A percentile compares a stretch with the other conserved stretches of the same genome.
These are phyloP conservation scores for Chalciporus sp. DNA, from an alignment of 1,284 basidiomycete genomes.

Conservation along the genomic window DNA sequence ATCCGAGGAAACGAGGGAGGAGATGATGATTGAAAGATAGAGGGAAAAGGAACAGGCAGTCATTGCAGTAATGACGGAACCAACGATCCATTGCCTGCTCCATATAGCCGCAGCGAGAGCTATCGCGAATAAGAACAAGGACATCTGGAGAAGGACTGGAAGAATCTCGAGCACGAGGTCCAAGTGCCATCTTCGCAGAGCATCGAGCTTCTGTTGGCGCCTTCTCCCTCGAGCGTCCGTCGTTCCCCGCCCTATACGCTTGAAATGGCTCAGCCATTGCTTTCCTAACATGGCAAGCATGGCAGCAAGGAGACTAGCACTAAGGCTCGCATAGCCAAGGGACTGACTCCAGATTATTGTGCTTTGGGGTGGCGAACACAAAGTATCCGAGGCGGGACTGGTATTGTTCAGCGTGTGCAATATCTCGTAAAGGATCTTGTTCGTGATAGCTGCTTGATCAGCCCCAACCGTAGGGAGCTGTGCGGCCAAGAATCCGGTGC, in stretches of 20 bases:
- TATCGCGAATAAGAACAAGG: slow-evolving; percentile 3
- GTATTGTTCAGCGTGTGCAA: slow-evolving; percentile 3
- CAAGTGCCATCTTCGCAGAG: slow-evolving; percentile 4
- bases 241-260: background rate
- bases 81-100: background rate
- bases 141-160: slow-evolving; percentile 1
- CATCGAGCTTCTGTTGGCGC: slow-evolving; percentile 8
- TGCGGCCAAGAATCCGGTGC: background rate
- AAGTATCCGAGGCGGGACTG: background rate
- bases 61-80: slow-evolving; percentile 2
- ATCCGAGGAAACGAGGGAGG: slow-evolving; percentile 1
- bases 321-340: slow-evolving; percentile 2
- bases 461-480: slow-evolving; percentile 3
- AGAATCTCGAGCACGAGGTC: slow-evolving; percentile 3
- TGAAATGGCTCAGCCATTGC: slow-evolving; percentile 11
- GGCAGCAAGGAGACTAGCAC: slow-evolving; percentile 7
- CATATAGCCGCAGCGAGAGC: slow-evolving; percentile 1
- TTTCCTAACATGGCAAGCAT: slow-evolving; percentile 4
- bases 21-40: slow-evolving; percentile 9
- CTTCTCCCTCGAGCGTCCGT: background rate
- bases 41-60: slow-evolving; percentile 4
- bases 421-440: slow-evolving; percentile 1
- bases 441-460: slow-evolving; percentile 5
- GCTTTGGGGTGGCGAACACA: slow-evolving; percentile 2
- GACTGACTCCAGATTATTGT: slow-evolving; percentile 2